Evolutionary conservation across 805 yeast species (phyloP).

Genomic region (Lipomyces kockii): DNA sequence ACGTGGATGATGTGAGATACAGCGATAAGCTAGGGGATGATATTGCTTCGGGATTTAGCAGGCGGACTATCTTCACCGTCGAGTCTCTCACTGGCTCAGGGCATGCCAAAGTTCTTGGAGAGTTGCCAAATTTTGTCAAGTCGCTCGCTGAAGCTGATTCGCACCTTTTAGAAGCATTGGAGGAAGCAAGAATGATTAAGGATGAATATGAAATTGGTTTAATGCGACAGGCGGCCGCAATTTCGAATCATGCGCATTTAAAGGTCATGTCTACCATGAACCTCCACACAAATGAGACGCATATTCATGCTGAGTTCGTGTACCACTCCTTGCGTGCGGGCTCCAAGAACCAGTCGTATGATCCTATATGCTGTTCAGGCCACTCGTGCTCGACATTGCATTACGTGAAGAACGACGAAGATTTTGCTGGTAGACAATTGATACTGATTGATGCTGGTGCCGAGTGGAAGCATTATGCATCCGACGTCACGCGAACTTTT

Average conservation of each 20-base stretch:
- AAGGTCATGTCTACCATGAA: constrained; percentile 95
- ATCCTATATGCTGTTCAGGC: constrained; percentile 95
- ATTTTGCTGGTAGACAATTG: constrained; percentile 58
- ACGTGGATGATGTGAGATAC: constrained; percentile 81
- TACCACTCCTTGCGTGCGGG: constrained; percentile 96
- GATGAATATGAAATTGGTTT: constrained; percentile 79
- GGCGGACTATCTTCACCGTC: constrained; percentile 36
- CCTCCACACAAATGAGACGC: constrained; percentile 83
- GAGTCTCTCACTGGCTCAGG: constrained; percentile 38
- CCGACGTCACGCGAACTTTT: constrained; percentile 94
- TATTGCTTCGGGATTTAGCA: constrained; percentile 9
- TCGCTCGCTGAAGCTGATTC: constrained; percentile 31
- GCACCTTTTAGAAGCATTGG: constrained; percentile 62
- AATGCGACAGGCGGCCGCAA: constrained; percentile 77
- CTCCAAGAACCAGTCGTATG: constrained; percentile 84
- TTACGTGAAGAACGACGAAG: constrained; percentile 79
- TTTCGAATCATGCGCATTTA: constrained; percentile 84
- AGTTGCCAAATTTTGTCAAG: background rate
- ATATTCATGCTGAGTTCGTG: constrained; percentile 92
- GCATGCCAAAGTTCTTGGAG: constrained; percentile 15
- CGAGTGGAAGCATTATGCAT: constrained; percentile 91
- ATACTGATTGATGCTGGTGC: constrained; percentile 95
- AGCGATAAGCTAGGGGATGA: constrained; percentile 54
- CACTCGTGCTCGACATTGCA: constrained; percentile 89
- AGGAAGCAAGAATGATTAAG: constrained; percentile 83